Conservation (phyloP, 2,329 filamentous ascomycete species). For the Aspergillus pseudonomiae region DNA sequence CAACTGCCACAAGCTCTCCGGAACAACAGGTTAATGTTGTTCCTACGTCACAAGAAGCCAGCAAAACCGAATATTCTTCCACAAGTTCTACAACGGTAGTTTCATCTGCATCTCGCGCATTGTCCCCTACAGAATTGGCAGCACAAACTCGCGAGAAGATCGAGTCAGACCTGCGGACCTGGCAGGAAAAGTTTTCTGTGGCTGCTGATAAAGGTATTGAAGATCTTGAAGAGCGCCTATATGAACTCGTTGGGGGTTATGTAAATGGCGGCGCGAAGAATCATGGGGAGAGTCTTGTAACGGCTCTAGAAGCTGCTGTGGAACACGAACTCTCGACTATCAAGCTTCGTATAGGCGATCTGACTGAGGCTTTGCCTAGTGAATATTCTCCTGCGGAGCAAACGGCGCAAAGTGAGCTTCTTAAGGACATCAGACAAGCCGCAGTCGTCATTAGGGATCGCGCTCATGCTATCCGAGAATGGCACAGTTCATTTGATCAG, state of each 20-base stretch:
- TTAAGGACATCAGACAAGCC: conserved; percentile 63
- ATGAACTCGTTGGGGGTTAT: conserved; percentile 72
- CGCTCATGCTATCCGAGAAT: conserved; percentile 75
- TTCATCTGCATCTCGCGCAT: conserved; percentile 31
- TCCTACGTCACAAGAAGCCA: conserved; percentile 22
- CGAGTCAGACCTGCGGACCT: conserved; percentile 74
- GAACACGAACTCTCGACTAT: conserved; percentile 66
- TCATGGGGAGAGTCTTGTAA: conserved; percentile 56
- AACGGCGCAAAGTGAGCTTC: conserved; percentile 55
- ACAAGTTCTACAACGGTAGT: conserved; percentile 32
- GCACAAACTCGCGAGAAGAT: conserved; percentile 64
- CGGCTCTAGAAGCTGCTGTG: conserved; percentile 69
- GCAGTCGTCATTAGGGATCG: conserved; percentile 75
- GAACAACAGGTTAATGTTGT: conserved; percentile 28
- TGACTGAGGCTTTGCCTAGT: conserved; percentile 59
- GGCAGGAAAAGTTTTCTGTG: conserved; percentile 85
- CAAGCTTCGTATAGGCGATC: conserved; percentile 65
- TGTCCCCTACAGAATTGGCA: conserved; percentile 49
- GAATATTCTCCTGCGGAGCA: conserved; percentile 58
- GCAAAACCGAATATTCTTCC: conserved; percentile 21
- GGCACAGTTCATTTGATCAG: conserved; percentile 72
- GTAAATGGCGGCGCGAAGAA: conserved; percentile 64
- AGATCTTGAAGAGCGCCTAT: conserved; percentile 64
- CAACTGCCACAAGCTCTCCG: conserved; percentile 19
- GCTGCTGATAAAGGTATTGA: conserved; percentile 83